phyloP scores from a whole-genome alignment of 495 filamentous ascomycete species.

The Glutinoglossum americanum region DNA sequence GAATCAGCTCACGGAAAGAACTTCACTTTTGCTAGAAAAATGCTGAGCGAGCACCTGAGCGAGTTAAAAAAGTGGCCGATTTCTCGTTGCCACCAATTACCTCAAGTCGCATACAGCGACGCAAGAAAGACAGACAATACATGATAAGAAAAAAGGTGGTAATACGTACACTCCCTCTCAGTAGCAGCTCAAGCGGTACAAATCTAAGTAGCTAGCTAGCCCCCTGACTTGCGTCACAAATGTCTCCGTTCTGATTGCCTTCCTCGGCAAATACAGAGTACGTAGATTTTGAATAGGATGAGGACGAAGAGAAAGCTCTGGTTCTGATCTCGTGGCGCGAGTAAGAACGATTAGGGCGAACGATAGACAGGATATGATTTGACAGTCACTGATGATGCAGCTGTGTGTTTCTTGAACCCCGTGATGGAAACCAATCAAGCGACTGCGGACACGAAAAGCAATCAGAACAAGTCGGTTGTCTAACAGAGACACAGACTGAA shows the following conservation, averaged over 20 bases:
- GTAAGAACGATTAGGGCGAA: constrained; percentile 1
- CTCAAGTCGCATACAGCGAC: neutral
- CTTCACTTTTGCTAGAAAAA: neutral
- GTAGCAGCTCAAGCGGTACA: constrained; percentile 1
- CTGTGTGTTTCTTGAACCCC: neutral
- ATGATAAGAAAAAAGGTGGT: constrained; percentile 2
- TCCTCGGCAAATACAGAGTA: constrained; percentile 1
- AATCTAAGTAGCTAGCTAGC: constrained; percentile 2
- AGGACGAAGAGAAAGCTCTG: constrained; percentile 2
- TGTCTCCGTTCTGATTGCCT: neutral
- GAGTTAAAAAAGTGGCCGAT: neutral
- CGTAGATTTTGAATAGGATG: neutral
- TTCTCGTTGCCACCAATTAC: neutral
- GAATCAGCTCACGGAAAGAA: constrained; percentile 7
- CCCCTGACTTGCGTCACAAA: neutral
- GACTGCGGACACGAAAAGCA: constrained; percentile 1
- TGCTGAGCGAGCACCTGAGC: neutral
- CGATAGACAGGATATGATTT: constrained; percentile 3
- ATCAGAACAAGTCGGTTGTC: constrained; percentile 1
- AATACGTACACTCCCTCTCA: constrained; percentile 6
- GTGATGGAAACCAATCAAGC: neutral
- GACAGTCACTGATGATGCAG: constrained; percentile 1
- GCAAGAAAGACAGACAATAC: neutral
- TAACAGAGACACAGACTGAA: neutral
- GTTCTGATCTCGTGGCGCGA: neutral